These are phyloP conservation scores for Alternaria incomplexa DNA, from an alignment of 2,329 filamentous ascomycete species.

Conservation along the genomic window DNA sequence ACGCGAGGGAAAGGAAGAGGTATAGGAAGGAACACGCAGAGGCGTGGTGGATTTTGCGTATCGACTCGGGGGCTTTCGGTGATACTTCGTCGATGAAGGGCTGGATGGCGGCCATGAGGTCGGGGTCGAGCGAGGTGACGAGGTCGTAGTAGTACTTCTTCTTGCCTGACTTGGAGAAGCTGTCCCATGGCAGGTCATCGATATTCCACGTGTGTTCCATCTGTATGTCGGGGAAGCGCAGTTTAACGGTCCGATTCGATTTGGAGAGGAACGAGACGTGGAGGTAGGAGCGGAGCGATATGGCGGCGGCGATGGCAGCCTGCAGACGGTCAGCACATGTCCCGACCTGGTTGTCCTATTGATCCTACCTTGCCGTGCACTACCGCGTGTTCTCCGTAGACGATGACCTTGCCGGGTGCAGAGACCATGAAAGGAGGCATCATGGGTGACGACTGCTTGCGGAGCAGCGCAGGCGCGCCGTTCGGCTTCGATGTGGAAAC, in stretches of 20 bases:
- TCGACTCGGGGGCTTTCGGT: constrained; percentile 66
- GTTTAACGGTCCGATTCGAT: constrained; percentile 82
- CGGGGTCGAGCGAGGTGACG: constrained; percentile 77
- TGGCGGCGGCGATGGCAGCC: constrained; percentile 92
- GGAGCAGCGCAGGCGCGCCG: constrained; percentile 24
- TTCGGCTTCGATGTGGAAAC: constrained; percentile 14
- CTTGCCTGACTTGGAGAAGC: constrained; percentile 79
- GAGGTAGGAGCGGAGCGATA: constrained; percentile 94
- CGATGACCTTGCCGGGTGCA: constrained; percentile 96
- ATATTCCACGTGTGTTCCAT: constrained; percentile 94
- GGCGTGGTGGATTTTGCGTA: constrained; percentile 82
- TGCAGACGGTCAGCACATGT: constrained; percentile 45
- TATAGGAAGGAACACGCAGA: constrained; percentile 90
- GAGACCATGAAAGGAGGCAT: constrained; percentile 97
- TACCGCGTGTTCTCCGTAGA: constrained; percentile 98
- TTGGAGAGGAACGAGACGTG: constrained; percentile 94
- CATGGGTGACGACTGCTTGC: constrained; percentile 61
- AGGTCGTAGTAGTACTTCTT: constrained; percentile 96
- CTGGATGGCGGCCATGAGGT: constrained; percentile 79
- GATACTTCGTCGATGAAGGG: constrained; percentile 80
- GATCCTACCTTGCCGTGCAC: constrained; percentile 84
- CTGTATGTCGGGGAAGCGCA: constrained; percentile 90
- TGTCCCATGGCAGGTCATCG: constrained; percentile 83
- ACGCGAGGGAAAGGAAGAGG: constrained; percentile 86
- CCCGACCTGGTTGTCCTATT: neutral